Evolutionary conservation across 2,329 filamentous ascomycete genomes (phyloP).

Genomic region (Aspergillus aculeatus): DNA sequence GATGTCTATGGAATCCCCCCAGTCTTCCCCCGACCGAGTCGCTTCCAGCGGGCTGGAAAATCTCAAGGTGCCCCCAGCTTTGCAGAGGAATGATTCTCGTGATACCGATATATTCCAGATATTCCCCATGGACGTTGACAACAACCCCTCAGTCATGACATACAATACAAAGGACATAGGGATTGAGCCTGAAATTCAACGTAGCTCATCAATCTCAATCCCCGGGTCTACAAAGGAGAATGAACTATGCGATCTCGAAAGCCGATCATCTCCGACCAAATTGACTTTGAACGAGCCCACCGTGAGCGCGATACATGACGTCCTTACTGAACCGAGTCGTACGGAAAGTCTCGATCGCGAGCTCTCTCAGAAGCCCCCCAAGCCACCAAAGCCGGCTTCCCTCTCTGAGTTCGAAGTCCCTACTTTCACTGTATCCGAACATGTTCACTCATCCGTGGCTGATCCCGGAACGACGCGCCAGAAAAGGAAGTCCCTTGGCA

Average conservation of each 20-base stretch:
- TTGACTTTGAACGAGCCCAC: background rate
- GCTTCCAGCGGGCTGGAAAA: background rate
- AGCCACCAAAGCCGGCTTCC: conserved; percentile 16
- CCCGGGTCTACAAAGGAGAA: background rate
- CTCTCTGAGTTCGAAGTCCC: conserved; percentile 4
- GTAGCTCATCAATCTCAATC: background rate
- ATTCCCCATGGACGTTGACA: conserved; percentile 7
- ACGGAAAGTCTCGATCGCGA: background rate
- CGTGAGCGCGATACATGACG: background rate
- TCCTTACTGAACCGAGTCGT: background rate
- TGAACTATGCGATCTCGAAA: background rate
- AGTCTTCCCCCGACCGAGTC: background rate
- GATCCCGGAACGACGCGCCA: background rate
- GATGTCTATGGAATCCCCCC: background rate
- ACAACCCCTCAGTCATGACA: background rate
- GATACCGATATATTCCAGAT: conserved; percentile 3
- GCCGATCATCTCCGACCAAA: background rate
- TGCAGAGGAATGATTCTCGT: background rate
- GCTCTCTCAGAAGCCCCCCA: conserved; percentile 10
- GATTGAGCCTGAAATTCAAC: background rate
- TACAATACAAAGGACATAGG: background rate
- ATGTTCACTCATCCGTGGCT: background rate
- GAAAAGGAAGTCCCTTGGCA: background rate
- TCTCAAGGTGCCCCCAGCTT: background rate
- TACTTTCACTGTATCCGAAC: background rate